A percentile compares a stretch with the other conserved stretches of the same genome.
Evolutionary conservation across 805 yeast genomes (phyloP).

Genomic region (Lipomyces oligophaga): DNA sequence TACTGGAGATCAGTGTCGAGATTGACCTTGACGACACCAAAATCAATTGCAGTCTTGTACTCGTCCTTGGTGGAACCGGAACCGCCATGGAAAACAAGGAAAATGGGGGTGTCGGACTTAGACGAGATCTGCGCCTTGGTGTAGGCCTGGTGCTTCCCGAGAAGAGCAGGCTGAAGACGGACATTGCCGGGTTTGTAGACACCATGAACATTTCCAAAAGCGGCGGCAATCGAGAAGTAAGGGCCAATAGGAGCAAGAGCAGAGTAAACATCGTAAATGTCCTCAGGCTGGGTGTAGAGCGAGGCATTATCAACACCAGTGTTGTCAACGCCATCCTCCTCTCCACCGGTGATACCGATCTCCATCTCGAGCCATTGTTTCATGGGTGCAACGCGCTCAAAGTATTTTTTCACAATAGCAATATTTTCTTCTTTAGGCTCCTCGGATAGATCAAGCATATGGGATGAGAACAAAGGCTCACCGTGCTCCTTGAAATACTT

Average conservation of each 20-base stretch:
- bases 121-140: slow-evolving; percentile 65
- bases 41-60: slow-evolving; percentile 82
- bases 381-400: slow-evolving; percentile 88
- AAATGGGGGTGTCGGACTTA: slow-evolving; percentile 64
- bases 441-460: slow-evolving; percentile 97
- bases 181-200: slow-evolving; percentile 99
- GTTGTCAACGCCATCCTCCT: slow-evolving; percentile 99
- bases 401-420: slow-evolving; percentile 88
- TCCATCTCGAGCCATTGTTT: slow-evolving; percentile 99
- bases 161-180: slow-evolving; percentile 82
- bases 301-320: slow-evolving; percentile 82
- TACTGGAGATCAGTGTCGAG: slow-evolving; percentile 98
- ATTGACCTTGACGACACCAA: slow-evolving; percentile 98
- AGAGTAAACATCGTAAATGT: slow-evolving; percentile 85
- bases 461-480: slow-evolving; percentile 96
- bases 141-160: slow-evolving; percentile 92
- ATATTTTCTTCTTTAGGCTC: slow-evolving; percentile 96
- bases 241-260: slow-evolving; percentile 89
- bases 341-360: slow-evolving; percentile 99
- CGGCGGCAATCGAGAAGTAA: slow-evolving; percentile 99
- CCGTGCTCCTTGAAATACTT: slow-evolving; percentile 81
- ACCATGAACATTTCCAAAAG: slow-evolving; percentile 99
- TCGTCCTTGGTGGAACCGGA: slow-evolving; percentile 94
- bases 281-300: slow-evolving; percentile 92
- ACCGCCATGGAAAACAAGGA: slow-evolving; percentile 99